Base-by-base conservation (phyloP, 2,329 filamentous ascomycete genomes). In the Pleoardoris graminearum region DNA sequence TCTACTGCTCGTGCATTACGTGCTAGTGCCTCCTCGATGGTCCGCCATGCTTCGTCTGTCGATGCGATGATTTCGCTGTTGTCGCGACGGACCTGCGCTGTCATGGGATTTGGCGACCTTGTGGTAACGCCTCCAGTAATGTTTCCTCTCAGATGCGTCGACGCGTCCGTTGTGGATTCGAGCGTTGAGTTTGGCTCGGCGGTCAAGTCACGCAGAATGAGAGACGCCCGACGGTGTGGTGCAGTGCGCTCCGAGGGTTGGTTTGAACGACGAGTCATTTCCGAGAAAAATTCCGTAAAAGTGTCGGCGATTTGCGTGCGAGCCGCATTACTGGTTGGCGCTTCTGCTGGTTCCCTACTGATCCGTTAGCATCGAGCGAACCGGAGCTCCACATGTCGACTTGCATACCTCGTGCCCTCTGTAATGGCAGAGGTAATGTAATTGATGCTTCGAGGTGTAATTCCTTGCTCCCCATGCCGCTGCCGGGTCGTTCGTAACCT, bases 21-120 rank as follows among this genome's bases (percentile, higher is more conserved):
- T 10, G 72, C 69, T 61, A 79, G 74, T 30, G 77, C 76, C 33
- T 76, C 75, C 61, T 79, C 75, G 38, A 80, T 79, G 3, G 75
- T 77, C 37, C 75, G 75, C 77, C 77, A 80, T 8, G 78, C 76
- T 42, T 78, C 76, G 30, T 71, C 68, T 2, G 68, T 70, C 10
- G 69, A 68, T 7, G 62, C 62, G 3, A 70, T 61, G 17, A 71
- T 62, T 14, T 71, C 68, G 39, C 51, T 63, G 22, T 63, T 59
- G 42, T 63, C 58, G 21, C 67, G 65, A 33, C 66, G 68, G 17
- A 67, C 61, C 19, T 71, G 75, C 46, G 62, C 67, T 50, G 59
- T 63, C 23, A 65, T 68, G 7, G 61, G 56, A 37, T 65, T 68
- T 10, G 67, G 70, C 5, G 69, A 70, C 33, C 62, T 59, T 19